Base-by-base conservation (phyloP, 2,329 filamentous ascomycete species). In the Epichloe brachyelytri region DNA sequence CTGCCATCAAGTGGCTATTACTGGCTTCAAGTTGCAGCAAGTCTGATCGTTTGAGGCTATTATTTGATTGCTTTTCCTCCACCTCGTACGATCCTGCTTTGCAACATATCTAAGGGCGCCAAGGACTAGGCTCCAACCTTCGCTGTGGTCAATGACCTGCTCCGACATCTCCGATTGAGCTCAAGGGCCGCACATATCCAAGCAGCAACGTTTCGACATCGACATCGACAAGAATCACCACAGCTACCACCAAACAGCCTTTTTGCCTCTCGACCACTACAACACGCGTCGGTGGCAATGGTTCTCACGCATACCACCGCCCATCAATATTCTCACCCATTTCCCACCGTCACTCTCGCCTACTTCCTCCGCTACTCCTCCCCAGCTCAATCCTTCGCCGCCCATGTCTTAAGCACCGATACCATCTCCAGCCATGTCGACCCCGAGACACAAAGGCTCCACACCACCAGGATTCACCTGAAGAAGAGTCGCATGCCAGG, bases 311-410 rank as follows among this genome's bases (percentile, higher is more conserved):
- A 80, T 66, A 79, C 77, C 50, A 82, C 79, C 60, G 80, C 78
- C 68, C 84, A 86, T 66, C 79, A 77, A 61, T 89, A 90, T 75
- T 77, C 82, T 57, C 88, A 91, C 68, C 83, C 85, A 46, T 91
- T 91, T 71, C 82, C 86, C 55, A 86, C 86, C 65, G 87, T 93
- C 55, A 88, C 86, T 46, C 83, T 93, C 66, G 87, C 87, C 70
- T 93, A 88, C 76, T 93, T 91, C 70, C 83, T 93, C 47, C 86
- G 87, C 57, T 93, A 93, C 70, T 88, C 86, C 53, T 80, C 77
- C 76, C 33, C 73, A 79, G 57, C 71, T 79, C 57, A 93, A 91
- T 63, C 87, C 6, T 90, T 91, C 71, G 83, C 83, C 57, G 82
- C 79, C 56, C 87, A 93, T 71, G 87, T 93, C 49, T 73, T 89